Conservation (phyloP, 257 asterid species). For the Marsdenia floribunda region DNA sequence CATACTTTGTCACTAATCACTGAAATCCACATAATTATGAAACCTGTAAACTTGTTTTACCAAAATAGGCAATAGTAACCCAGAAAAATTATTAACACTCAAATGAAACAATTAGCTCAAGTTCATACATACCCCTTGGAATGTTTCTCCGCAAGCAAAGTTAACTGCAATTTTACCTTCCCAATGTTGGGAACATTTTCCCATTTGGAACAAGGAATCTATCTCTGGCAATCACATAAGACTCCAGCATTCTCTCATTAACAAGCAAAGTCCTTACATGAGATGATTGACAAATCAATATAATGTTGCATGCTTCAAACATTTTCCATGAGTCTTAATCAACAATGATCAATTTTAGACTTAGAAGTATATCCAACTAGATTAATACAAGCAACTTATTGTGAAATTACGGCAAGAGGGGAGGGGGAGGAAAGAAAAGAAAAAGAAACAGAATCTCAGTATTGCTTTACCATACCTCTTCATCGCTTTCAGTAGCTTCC, state of each 20-base stretch:
- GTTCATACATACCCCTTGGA: background rate
- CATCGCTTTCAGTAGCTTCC: constrained; percentile 53
- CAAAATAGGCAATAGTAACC: too few relatives aligned
- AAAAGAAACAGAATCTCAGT: background rate
- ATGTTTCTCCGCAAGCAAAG: constrained; percentile 4
- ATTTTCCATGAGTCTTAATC: background rate
- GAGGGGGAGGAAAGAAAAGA: background rate
- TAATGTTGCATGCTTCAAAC: background rate
- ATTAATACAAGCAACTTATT: background rate
- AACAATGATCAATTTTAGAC: background rate
- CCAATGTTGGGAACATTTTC: constrained; percentile 89
- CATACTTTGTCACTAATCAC: background rate
- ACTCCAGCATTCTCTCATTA: constrained; percentile 97
- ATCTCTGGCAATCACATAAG: constrained; percentile 96
- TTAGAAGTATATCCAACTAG: background rate
- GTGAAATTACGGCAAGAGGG: background rate
- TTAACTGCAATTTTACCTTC: constrained; percentile 49
- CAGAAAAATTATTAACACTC: background rate
- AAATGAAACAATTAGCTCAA: background rate
- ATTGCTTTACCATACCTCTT: constrained; percentile 48
- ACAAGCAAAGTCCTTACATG: constrained; percentile 87
- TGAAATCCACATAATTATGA: background rate
- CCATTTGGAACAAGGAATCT: constrained; percentile 91
- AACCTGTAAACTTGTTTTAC: background rate
- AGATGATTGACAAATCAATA: constrained; percentile 1